phyloP scores from a whole-genome alignment of 23 red algal species.

The Gracilaria gracilis region DNA sequence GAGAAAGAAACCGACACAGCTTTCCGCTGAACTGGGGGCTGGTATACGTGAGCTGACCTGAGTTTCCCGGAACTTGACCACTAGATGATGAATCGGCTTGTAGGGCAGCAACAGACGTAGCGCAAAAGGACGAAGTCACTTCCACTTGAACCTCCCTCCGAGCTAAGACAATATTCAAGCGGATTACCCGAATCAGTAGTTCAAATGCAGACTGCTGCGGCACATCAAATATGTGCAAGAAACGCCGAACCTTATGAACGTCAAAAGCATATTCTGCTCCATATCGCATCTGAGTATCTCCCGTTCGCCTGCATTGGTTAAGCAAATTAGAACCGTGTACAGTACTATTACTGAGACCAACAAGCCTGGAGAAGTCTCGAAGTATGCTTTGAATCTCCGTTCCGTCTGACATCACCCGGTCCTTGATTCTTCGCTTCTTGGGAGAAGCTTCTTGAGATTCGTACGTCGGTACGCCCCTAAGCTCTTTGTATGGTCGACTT shows the following conservation, averaged over 20 bases:
- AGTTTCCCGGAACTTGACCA: constrained; percentile 2
- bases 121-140: constrained; percentile 55
- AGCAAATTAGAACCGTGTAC: constrained; percentile 32
- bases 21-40: constrained; percentile 76
- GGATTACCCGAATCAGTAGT: constrained; percentile 38
- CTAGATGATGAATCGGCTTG: constrained; percentile 52
- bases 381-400: constrained; percentile 30
- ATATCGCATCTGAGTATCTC: constrained; percentile 53
- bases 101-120: constrained; percentile 21
- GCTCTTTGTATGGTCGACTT: constrained; percentile 24
- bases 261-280: constrained; percentile 67
- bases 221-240: constrained; percentile 43
- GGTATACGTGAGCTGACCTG: constrained; percentile 49
- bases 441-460: not conserved
- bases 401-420: not conserved
- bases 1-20: constrained; percentile 64
- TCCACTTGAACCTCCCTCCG: constrained; percentile 62
- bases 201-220: not conserved
- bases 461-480: not conserved
- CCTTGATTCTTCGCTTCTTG: constrained; percentile 11
- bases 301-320: constrained; percentile 35
- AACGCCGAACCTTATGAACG: constrained; percentile 37
- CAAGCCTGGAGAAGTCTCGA: constrained; percentile 18
- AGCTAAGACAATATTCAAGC: constrained; percentile 45
- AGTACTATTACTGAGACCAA: constrained; percentile 38